A percentile compares a stretch with the other conserved stretches of the same genome.
Evolutionary conservation across 1,284 basidiomycete genomes (phyloP).

Genomic region (Rhodotorula glutinis): DNA sequence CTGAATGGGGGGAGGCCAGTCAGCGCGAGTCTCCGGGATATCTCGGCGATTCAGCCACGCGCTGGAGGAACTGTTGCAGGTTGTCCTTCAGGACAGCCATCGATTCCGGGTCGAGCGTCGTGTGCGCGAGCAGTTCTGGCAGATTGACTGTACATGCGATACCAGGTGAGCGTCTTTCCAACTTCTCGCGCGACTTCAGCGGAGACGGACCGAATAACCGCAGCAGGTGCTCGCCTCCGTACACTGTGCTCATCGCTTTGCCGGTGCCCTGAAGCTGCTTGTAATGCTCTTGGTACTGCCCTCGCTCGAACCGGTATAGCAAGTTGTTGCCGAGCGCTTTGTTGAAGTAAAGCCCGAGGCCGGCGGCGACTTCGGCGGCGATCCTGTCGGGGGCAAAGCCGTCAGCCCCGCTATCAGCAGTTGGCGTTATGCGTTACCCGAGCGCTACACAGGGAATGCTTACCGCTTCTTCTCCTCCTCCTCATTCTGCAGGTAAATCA

Average conservation of each 20-base stretch:
- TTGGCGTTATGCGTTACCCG: neutral
- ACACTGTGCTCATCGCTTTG: slow-evolving; percentile 80
- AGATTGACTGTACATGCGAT: slow-evolving; percentile 53
- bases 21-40: neutral
- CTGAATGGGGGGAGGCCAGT: slow-evolving; percentile 1
- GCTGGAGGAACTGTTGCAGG: slow-evolving; percentile 83
- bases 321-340: slow-evolving; percentile 83
- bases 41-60: slow-evolving; percentile 47
- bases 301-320: slow-evolving; percentile 88
- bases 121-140: slow-evolving; percentile 75
- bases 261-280: slow-evolving; percentile 59
- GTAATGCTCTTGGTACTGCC: slow-evolving; percentile 81
- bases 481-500: slow-evolving; percentile 52
- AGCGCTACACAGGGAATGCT: too few relatives aligned
- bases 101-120: slow-evolving; percentile 85
- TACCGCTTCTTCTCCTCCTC: slow-evolving; percentile 32
- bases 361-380: slow-evolving; percentile 69
- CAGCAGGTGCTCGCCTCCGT: slow-evolving; percentile 91
- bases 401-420: too few relatives aligned
- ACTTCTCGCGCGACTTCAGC: too few relatives aligned
- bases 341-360: slow-evolving; percentile 92
- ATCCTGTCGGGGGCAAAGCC: slow-evolving; percentile 14
- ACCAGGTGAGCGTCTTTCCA: neutral
- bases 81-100: slow-evolving; percentile 81
- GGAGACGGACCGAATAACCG: slow-evolving; percentile 75